A percentile compares a stretch with the other conserved stretches of the same genome.
Conservation (phyloP, 1,284 basidiomycete species). For the Sphagnurus paluster region DNA sequence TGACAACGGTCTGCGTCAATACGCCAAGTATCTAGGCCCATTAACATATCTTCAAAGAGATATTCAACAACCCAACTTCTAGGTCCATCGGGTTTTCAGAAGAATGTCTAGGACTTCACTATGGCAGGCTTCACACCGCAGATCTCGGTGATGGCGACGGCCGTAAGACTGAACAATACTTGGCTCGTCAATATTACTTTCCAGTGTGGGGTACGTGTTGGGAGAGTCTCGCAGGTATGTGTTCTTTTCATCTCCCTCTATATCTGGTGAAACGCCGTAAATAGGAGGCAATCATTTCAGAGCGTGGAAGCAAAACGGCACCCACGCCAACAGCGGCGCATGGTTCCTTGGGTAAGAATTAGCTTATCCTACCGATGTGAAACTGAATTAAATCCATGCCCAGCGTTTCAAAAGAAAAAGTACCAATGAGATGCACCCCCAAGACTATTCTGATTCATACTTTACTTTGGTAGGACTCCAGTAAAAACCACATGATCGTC, state of each 20-base stretch:
- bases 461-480: slow-evolving; percentile 46
- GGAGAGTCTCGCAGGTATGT: slow-evolving; percentile 65
- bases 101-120: slow-evolving; percentile 74
- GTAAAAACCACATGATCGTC: slow-evolving; percentile 69
- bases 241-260: slow-evolving; percentile 8
- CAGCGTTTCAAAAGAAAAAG: slow-evolving; percentile 74
- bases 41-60: background rate
- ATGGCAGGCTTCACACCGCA: slow-evolving; percentile 65
- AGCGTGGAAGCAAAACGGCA: slow-evolving; percentile 75
- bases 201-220: slow-evolving; percentile 68
- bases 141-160: slow-evolving; percentile 74
- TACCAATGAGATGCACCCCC: slow-evolving; percentile 25
- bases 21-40: slow-evolving; percentile 53
- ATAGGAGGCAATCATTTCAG: slow-evolving; percentile 64
- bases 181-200: slow-evolving; percentile 70
- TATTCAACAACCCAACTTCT: slow-evolving; percentile 15
- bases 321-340: slow-evolving; percentile 58
- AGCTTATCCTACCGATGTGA: background rate
- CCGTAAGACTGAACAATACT: slow-evolving; percentile 58
- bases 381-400: background rate
- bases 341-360: slow-evolving; percentile 69
- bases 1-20: slow-evolving; percentile 58
- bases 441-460: background rate
- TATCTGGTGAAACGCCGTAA: slow-evolving; percentile 1
- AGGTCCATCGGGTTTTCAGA: slow-evolving; percentile 79